These are phyloP conservation scores for Lenwebbia sp. DNA, from an alignment of 345 rosid species.

Conservation along the genomic window DNA sequence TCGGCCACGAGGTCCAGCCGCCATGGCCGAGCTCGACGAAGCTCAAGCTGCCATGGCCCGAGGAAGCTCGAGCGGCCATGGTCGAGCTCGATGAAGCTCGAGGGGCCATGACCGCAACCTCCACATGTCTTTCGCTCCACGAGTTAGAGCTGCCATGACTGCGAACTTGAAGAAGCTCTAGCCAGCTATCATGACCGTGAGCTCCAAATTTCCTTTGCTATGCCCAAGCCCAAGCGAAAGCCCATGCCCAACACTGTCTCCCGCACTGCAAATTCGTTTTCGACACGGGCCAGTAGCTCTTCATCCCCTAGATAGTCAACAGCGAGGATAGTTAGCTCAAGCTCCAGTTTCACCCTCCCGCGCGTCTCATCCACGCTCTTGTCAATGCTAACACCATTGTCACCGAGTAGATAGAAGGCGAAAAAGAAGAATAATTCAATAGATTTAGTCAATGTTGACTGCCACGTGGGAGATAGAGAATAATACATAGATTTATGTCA, in stretches of 20 bases:
- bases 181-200: rapidly evolving
- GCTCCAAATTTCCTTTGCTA: too few relatives aligned
- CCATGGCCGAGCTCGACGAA: too few relatives aligned
- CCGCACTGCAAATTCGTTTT: neutral
- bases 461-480: neutral
- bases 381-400: neutral
- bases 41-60: too few relatives aligned
- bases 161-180: neutral
- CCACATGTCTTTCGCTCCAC: neutral
- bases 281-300: neutral
- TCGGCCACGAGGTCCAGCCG: neutral
- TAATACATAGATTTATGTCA: neutral
- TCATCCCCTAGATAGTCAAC: neutral
- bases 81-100: neutral
- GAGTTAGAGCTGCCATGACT: neutral
- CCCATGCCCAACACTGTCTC: neutral
- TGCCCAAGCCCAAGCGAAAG: neutral
- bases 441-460: rapidly evolving
- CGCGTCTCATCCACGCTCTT: rapidly evolving
- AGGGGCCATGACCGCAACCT: neutral
- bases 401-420: neutral
- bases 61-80: too few relatives aligned
- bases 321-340: neutral
- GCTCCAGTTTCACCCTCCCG: neutral
- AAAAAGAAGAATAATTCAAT: neutral